phyloP scores from a whole-genome alignment of 805 yeast species.

The Candida peoriensis region DNA sequence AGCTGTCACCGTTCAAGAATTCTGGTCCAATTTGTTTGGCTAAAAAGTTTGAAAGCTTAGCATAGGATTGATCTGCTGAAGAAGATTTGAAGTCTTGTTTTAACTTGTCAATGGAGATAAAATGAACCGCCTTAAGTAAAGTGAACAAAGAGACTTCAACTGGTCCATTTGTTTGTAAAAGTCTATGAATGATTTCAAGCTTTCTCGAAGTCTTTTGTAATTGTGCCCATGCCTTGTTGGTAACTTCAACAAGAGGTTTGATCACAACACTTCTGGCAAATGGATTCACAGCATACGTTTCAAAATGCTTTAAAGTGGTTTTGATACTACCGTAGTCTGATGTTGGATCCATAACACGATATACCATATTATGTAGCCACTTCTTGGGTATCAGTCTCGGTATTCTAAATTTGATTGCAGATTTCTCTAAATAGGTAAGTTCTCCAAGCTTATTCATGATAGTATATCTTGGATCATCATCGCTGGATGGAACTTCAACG shows the following conservation, averaged over 20 bases:
- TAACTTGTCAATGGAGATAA: slow-evolving; percentile 27
- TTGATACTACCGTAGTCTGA: slow-evolving; percentile 28
- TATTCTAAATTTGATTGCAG: slow-evolving; percentile 43
- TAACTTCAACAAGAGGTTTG: slow-evolving; percentile 31
- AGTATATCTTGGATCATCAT: slow-evolving; percentile 51
- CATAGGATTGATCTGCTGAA: slow-evolving; percentile 24
- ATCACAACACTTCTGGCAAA: slow-evolving; percentile 29
- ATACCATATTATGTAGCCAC: slow-evolving; percentile 28
- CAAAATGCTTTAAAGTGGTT: slow-evolving; percentile 22
- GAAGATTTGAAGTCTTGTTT: slow-evolving; percentile 13
- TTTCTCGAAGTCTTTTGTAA: slow-evolving; percentile 35
- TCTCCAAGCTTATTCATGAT: slow-evolving; percentile 55
- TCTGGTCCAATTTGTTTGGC: slow-evolving; percentile 18
- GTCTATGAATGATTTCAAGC: slow-evolving; percentile 41
- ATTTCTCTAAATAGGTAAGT: slow-evolving; percentile 41
- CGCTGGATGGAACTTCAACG: slow-evolving; percentile 44
- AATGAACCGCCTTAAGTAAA: slow-evolving; percentile 30
- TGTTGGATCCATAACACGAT: slow-evolving; percentile 11
- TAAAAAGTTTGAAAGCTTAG: slow-evolving; percentile 15
- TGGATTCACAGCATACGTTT: slow-evolving; percentile 28
- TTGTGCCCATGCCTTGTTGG: slow-evolving; percentile 35
- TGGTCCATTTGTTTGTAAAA: slow-evolving; percentile 38
- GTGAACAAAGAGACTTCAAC: slow-evolving; percentile 34
- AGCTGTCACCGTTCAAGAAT: slow-evolving; percentile 21
- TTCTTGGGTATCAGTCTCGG: slow-evolving; percentile 45